Base-by-base conservation (phyloP, 176 grass and related monocot species). In the Lolium perenne region DNA sequence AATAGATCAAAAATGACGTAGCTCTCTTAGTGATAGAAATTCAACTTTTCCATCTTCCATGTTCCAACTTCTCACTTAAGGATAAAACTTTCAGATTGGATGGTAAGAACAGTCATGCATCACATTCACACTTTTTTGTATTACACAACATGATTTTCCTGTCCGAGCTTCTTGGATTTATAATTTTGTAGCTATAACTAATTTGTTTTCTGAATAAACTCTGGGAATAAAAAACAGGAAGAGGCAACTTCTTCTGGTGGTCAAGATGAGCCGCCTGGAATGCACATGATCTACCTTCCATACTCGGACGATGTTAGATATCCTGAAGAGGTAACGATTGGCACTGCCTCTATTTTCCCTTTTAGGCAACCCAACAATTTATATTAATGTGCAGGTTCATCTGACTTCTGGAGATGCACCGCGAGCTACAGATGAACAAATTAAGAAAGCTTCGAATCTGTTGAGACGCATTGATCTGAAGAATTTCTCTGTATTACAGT, bases 261-360 rank as follows among this genome's bases (percentile, higher is more conserved):
- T 84, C 96, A 98, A 91, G 81, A 83, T 56, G 93, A 94, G 72
- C 90, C 96, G 3, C 92, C 96, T 81, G 96, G 96, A 90, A 92
- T 98, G 90, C 90, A 98, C 78, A 94, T 98, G 91, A 92, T 98
- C 70, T 91, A 92, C 93, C 88, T 98, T 90, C 96, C 96, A 76
- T 98, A 98, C 80, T 98, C 91, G 0, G 91, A 95, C 86, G 96
- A 95, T 88, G 92, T 98, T 76, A 95, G 96, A 87, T 68, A 88
- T 76, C 88, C 86, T 84, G 96, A 98, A 91, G 91, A 98, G 94
- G 93, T 82, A 92, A 84, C 86, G 4, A 76, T 46, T 78, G 79
- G 5, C 38, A 58, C 29, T 71, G 35, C 53, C 71, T 91, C 15
- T 38, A 76, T 59, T 87, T 77, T 61, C 41, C 22, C 43, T 48